Evolutionary conservation across 176 grass and related monocot genomes (phyloP).

Genomic region (Saccharum spontaneum): DNA sequence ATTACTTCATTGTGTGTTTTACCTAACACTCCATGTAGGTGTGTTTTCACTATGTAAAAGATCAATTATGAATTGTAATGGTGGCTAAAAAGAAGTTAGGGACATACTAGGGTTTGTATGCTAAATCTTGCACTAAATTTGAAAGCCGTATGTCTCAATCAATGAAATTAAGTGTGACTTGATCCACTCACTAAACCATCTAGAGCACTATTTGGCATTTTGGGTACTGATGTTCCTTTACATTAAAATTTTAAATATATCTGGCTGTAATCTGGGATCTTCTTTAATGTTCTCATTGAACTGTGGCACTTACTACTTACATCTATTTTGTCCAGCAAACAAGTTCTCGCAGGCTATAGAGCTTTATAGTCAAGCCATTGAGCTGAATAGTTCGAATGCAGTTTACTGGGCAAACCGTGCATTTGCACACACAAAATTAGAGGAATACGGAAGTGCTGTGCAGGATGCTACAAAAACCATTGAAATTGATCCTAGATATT

Average conservation of each 20-base stretch:
- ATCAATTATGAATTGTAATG: background rate
- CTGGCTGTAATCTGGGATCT: background rate
- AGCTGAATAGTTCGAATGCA: constrained; percentile 66
- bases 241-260: background rate
- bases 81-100: constrained; percentile 42
- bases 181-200: background rate
- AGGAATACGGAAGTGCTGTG: constrained; percentile 91
- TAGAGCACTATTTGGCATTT: background rate
- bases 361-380: constrained; percentile 83
- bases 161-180: constrained; percentile 38
- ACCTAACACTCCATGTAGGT: too few relatives aligned
- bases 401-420: constrained; percentile 95
- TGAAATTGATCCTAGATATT: constrained; percentile 81
- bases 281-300: background rate
- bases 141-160: background rate
- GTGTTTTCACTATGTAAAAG: too few relatives aligned
- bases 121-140: constrained; percentile 38
- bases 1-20: background rate
- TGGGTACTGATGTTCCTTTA: background rate
- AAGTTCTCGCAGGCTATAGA: constrained; percentile 90
- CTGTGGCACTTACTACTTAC: constrained; percentile 8
- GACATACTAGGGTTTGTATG: constrained; percentile 50
- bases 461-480: constrained; percentile 85
- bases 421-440: constrained; percentile 84
- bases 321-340: constrained; percentile 46